Conservation (phyloP, 495 filamentous ascomycete species). For the Xylaria acuta region DNA sequence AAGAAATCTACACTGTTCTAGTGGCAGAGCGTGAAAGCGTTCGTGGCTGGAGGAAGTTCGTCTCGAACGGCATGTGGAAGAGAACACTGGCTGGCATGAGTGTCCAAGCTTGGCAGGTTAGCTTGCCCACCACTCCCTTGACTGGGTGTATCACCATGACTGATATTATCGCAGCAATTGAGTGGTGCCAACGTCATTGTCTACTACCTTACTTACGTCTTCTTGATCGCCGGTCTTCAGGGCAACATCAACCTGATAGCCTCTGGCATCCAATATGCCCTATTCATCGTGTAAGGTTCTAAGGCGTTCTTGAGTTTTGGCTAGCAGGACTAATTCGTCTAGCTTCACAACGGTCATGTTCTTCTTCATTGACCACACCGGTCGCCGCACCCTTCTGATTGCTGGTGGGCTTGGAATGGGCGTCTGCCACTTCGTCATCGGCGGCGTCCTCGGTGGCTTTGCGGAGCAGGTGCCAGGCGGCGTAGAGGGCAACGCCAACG, state of each 20-base stretch:
- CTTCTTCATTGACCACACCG: conserved; percentile 76
- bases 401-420: conserved; percentile 73
- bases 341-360: conserved; percentile 70
- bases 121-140: conserved; percentile 11
- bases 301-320: background rate
- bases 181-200: conserved; percentile 72
- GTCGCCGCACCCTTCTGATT: conserved; percentile 73
- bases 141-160: conserved; percentile 34
- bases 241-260: conserved; percentile 72
- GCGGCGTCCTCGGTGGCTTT: conserved; percentile 58
- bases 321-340: conserved; percentile 48
- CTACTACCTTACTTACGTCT: conserved; percentile 76
- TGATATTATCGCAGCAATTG: conserved; percentile 69
- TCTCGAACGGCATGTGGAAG: conserved; percentile 72
- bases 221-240: conserved; percentile 68
- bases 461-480: conserved; percentile 56
- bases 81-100: conserved; percentile 72
- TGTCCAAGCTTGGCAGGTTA: conserved; percentile 62
- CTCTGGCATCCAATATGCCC: conserved; percentile 74
- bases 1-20: conserved; percentile 69
- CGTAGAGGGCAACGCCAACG: conserved; percentile 69
- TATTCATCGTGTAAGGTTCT: conserved; percentile 65
- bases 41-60: conserved; percentile 64
- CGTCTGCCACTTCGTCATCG: conserved; percentile 71
- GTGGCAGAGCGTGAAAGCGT: conserved; percentile 61